These are phyloP conservation scores for Limonium bicolor DNA, from an alignment of 148 eudicot genomes.

Conservation along the genomic window DNA sequence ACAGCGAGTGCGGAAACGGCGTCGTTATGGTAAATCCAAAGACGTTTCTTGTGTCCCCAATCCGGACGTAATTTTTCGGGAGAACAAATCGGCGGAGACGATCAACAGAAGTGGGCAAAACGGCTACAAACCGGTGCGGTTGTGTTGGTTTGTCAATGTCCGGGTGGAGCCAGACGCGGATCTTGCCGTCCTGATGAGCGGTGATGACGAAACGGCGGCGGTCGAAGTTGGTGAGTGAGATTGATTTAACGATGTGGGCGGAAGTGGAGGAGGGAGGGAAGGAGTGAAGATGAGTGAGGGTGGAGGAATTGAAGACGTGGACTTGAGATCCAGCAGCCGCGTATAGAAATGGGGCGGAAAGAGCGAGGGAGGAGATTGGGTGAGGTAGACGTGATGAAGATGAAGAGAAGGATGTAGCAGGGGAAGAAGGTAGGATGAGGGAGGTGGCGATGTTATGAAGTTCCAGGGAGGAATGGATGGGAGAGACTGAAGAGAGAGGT, in stretches of 20 bases:
- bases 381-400: constrained; percentile 22
- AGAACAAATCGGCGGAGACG: constrained; percentile 25
- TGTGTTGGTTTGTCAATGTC: neutral
- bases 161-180: constrained; percentile 56
- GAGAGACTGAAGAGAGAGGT: no score
- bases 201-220: constrained; percentile 54
- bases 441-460: no score
- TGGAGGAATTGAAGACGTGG: constrained; percentile 25
- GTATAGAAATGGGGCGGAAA: constrained; percentile 15
- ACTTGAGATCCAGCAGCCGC: constrained; percentile 10
- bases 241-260: constrained; percentile 5
- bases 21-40: constrained; percentile 90
- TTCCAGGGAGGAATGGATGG: no score
- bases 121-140: constrained; percentile 29
- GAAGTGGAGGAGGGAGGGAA: constrained; percentile 25
- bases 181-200: constrained; percentile 64
- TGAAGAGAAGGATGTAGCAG: constrained; percentile 5
- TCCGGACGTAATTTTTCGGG: constrained; percentile 50
- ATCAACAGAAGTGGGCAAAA: constrained; percentile 56
- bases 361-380: constrained; percentile 27
- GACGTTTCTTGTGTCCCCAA: constrained; percentile 43
- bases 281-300: constrained; percentile 27
- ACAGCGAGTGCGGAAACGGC: constrained; percentile 52
- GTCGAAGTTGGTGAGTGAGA: constrained; percentile 10
- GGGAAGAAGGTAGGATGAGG: neutral